Evolutionary conservation across 2,329 filamentous ascomycete species (phyloP).

Genomic region (Talaromyces sp.): DNA sequence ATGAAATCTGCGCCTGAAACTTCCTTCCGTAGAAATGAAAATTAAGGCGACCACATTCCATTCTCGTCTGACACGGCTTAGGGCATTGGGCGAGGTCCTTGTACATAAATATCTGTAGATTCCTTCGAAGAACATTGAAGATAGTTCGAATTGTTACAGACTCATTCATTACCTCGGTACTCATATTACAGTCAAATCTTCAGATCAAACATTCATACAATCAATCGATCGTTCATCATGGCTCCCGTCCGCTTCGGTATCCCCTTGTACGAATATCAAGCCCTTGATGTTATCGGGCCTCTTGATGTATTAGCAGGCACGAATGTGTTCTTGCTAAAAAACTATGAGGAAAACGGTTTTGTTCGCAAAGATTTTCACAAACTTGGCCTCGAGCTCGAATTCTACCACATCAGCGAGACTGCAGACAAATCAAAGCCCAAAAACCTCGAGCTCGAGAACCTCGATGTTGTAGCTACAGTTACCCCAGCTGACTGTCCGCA

Average conservation of each 20-base stretch:
- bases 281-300: slow-evolving; percentile 14
- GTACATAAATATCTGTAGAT: background rate
- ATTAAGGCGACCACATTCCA: background rate
- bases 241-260: slow-evolving; percentile 16
- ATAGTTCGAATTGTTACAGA: too few relatives aligned
- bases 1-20: background rate
- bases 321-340: background rate
- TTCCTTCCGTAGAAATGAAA: background rate
- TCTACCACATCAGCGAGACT: slow-evolving; percentile 15
- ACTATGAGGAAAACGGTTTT: background rate
- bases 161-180: too few relatives aligned
- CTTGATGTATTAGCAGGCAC: slow-evolving; percentile 11
- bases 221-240: background rate
- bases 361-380: background rate
- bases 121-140: too few relatives aligned
- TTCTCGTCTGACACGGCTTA: background rate
- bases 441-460: slow-evolving; percentile 11
- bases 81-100: background rate
- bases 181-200: background rate
- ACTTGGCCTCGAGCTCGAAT: slow-evolving; percentile 8
- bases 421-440: background rate
- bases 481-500: slow-evolving; percentile 11
- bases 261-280: slow-evolving; percentile 14
- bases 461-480: slow-evolving; percentile 4
- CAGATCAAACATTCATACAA: background rate